phyloP scores from a whole-genome alignment of 768 basidiomycete genomes.

The Termitomyces sp. region DNA sequence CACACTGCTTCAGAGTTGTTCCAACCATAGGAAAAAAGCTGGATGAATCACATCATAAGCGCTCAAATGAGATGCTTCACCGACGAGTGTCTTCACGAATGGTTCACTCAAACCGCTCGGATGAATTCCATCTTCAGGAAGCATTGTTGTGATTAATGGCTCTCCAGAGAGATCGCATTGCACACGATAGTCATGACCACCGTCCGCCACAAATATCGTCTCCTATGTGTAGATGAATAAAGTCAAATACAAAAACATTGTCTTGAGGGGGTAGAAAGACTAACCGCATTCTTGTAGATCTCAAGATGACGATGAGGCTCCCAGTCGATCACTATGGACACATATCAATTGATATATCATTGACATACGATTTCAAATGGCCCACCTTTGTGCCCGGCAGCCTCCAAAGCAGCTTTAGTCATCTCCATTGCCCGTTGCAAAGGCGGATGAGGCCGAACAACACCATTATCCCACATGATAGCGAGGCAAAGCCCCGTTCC shows the following conservation, averaged over 20 bases:
- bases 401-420: conserved; percentile 36
- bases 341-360: conserved; percentile 3
- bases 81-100: conserved; percentile 39
- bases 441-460: conserved; percentile 47
- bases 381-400: conserved; percentile 44
- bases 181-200: conserved; percentile 40
- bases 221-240: conserved; percentile 22
- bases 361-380: too few relatives aligned
- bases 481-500: conserved; percentile 42
- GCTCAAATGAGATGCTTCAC: conserved; percentile 31
- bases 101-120: conserved; percentile 31
- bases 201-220: conserved; percentile 48
- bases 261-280: neutral
- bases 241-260: neutral
- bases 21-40: conserved; percentile 3
- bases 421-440: conserved; percentile 45
- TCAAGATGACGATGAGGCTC: conserved; percentile 47
- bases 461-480: conserved; percentile 45
- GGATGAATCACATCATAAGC: conserved; percentile 34
- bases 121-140: conserved; percentile 23
- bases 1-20: neutral
- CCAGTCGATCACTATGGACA: conserved; percentile 58
- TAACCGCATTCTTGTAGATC: conserved; percentile 38
- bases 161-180: conserved; percentile 46
- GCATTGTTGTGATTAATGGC: conserved; percentile 53